Conservation (phyloP, 495 filamentous ascomycete genomes). For the Hypoxylon rickii region DNA sequence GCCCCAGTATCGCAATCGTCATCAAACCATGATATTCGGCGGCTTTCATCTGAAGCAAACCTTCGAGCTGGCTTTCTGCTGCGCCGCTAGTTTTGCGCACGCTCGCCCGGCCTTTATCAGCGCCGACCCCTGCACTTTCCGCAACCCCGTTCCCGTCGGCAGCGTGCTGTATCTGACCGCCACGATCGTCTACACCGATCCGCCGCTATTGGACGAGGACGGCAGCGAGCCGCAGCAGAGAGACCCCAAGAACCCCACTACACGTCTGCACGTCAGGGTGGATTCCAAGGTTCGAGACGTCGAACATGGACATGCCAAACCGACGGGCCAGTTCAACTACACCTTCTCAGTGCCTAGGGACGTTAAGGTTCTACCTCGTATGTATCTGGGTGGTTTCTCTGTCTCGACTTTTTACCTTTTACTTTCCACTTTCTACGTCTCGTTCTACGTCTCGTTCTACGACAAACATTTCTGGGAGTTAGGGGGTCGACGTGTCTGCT, state of each 20-base stretch:
- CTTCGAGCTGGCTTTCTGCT: slow-evolving; percentile 88
- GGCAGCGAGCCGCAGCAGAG: slow-evolving; percentile 39
- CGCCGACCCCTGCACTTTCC: slow-evolving; percentile 80
- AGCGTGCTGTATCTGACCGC: slow-evolving; percentile 81
- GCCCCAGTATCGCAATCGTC: slow-evolving; percentile 81
- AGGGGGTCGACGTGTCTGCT: too few species aligned
- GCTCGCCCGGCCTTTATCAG: slow-evolving; percentile 75
- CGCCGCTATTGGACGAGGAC: slow-evolving; percentile 51
- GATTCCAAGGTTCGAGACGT: slow-evolving; percentile 78
- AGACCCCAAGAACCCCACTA: slow-evolving; percentile 47
- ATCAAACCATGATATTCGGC: slow-evolving; percentile 91
- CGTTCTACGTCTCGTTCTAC: background rate
- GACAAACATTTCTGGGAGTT: background rate
- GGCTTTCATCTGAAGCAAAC: slow-evolving; percentile 82
- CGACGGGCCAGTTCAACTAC: slow-evolving; percentile 84
- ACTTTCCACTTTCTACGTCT: too few species aligned
- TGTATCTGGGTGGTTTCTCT: background rate
- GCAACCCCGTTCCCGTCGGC: slow-evolving; percentile 83
- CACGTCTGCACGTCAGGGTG: slow-evolving; percentile 75
- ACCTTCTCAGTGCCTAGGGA: slow-evolving; percentile 77
- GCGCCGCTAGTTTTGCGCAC: slow-evolving; percentile 78
- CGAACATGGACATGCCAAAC: slow-evolving; percentile 73
- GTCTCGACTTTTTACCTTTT: background rate
- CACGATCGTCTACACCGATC: slow-evolving; percentile 78
- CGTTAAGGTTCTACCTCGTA: slow-evolving; percentile 71